Percentiles rank a stretch among this genome's conserved stretches.
phyloP scores from a whole-genome alignment of 2,329 filamentous ascomycete species.

The Talaromyces piceae region DNA sequence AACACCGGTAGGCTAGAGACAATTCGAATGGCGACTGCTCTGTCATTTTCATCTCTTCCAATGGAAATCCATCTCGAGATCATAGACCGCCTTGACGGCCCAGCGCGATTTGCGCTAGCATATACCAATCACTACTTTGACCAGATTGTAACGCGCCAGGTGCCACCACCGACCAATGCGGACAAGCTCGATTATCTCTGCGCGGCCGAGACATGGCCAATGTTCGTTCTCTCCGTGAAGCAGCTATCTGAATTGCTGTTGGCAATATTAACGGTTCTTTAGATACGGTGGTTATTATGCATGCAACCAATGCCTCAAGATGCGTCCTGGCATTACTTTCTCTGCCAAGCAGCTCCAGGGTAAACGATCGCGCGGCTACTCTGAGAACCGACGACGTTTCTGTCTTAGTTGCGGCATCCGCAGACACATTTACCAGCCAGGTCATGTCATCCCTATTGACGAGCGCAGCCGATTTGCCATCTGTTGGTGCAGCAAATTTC shows the following conservation, averaged over 20 bases:
- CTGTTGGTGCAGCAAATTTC: constrained; percentile 9
- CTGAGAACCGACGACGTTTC: constrained; percentile 6
- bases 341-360: constrained; percentile 1
- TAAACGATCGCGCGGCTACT: constrained; percentile 5
- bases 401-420: constrained; percentile 10
- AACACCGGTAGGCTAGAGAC: neutral
- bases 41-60: constrained; percentile 4
- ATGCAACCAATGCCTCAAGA: constrained; percentile 10
- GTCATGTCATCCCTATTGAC: constrained; percentile 4
- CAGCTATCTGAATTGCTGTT: neutral
- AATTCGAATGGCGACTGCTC: neutral
- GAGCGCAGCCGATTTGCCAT: neutral
- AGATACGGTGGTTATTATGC: constrained; percentile 7
- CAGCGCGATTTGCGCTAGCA: constrained; percentile 8
- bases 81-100: constrained; percentile 6
- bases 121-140: constrained; percentile 11
- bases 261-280: neutral
- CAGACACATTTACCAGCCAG: constrained; percentile 7
- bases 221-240: neutral
- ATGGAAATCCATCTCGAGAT: constrained; percentile 8
- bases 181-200: constrained; percentile 2
- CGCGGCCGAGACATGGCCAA: constrained; percentile 7
- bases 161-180: neutral
- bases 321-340: constrained; percentile 5
- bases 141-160: constrained; percentile 2